Percentiles rank a stretch among this genome's conserved stretches.
Evolutionary conservation across 2,329 filamentous ascomycete genomes (phyloP).

Genomic region (Xylaria arbuscula): DNA sequence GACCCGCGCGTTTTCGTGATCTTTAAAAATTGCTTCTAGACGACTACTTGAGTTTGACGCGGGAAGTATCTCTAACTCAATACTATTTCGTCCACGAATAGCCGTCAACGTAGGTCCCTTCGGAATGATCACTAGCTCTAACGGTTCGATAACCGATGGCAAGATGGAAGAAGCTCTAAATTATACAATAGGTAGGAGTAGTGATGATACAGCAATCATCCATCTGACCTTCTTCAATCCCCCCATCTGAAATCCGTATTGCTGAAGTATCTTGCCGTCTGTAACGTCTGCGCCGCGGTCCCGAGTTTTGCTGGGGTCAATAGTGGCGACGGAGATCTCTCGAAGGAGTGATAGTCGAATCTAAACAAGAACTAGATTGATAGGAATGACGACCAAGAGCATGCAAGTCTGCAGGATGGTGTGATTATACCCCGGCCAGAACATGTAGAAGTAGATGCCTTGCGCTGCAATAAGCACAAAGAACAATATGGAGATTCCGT

Average conservation of each 20-base stretch:
- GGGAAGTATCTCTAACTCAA: background rate
- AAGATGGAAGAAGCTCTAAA: background rate
- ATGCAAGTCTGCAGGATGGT: background rate
- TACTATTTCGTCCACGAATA: background rate
- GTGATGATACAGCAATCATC: background rate
- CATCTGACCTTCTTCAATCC: background rate
- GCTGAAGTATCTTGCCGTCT: background rate
- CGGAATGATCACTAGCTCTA: background rate
- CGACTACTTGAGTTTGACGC: background rate
- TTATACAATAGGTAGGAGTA: background rate
- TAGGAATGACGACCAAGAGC: background rate
- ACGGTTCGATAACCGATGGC: background rate
- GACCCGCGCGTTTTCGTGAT: background rate
- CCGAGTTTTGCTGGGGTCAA: background rate
- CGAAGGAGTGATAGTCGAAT: background rate
- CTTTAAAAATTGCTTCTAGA: background rate
- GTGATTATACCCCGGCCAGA: background rate
- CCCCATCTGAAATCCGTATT: background rate
- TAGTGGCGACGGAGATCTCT: background rate
- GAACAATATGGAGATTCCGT: background rate
- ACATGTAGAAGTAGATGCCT: background rate
- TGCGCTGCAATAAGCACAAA: background rate
- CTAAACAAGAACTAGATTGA: background rate
- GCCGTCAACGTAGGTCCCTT: background rate
- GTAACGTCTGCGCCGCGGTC: background rate